Evolutionary conservation across 441 rosid species (phyloP), one percentile per base, ranked within the genome.

Genomic region (Croton setiger): DNA sequence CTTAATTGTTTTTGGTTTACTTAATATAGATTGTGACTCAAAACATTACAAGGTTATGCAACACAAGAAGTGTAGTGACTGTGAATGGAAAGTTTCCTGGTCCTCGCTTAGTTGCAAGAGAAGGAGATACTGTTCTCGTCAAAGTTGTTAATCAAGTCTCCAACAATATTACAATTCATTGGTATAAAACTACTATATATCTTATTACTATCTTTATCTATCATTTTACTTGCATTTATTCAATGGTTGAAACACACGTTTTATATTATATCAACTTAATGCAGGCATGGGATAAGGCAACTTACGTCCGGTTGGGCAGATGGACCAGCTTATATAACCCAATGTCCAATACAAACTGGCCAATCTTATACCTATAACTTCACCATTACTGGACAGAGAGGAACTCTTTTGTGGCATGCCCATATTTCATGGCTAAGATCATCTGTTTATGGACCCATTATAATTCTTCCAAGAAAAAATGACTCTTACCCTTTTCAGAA

Each of bases 361-460:
- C 86, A 85, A 67, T 70, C 79, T 6, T 91, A 85, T 60, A 78
- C 74, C 9, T 89, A 88, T 80, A 89, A 85, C 78, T 89, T 84
- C 82, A 89, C 85, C 0, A 76, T 85, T 58, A 75, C 64, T 0
- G 91, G 92, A 44, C 93, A 91, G 71, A 84, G 91, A 79, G 93
- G 97, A 79, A 85, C 97, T 12, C 77, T 88, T 14, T 76, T 80
- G 48, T 88, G 86, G 88, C 90, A 92, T 75, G 96, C 89, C 60
- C 93, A 91, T 47, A 56, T 81, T 58, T 83, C 84, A 39, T 89
- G 97, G 94, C 76, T 87, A 43, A 78, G 91, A 74, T 77, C 86
- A 45, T 83, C 96, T 6, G 47, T 88, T 55, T 83, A 89, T 47
- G 94, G 97, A 23, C 87, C 93, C 12, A 74, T 88, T 35, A 80